Evolutionary conservation across 305 asterid genomes (phyloP).

Genomic region (Fraxinus floribunda): DNA sequence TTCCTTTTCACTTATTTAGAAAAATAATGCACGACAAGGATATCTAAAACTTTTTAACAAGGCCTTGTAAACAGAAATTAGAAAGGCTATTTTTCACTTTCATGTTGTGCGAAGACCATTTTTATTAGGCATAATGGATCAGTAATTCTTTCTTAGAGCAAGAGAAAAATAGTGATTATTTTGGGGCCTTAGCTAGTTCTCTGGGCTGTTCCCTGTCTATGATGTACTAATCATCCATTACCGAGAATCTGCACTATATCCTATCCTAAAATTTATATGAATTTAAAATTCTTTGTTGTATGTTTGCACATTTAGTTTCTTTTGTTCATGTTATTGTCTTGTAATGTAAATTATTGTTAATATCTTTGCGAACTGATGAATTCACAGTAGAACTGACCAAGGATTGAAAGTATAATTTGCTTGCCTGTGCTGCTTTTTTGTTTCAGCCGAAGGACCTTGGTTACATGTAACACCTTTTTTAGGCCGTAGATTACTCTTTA

Average conservation of each 20-base stretch:
- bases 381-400: not conserved
- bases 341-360: not conserved
- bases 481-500: not conserved
- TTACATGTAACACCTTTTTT: not conserved
- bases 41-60: not conserved
- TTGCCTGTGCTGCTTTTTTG: not conserved
- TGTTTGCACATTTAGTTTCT: not conserved
- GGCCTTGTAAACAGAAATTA: not conserved
- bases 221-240: not conserved
- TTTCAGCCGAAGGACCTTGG: not conserved
- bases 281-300: not conserved
- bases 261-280: not conserved
- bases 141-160: not conserved
- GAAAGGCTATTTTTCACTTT: not conserved
- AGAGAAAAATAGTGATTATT: not conserved
- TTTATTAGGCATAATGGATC: not conserved
- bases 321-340: not conserved
- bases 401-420: not conserved
- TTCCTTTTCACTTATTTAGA: not conserved
- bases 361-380: not conserved
- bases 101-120: not conserved
- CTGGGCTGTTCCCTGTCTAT: not conserved
- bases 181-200: not conserved
- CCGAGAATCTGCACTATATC: not conserved
- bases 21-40: not conserved